phyloP scores from a whole-genome alignment of 2,329 filamentous ascomycete species.

The Samsoniella hepiali region DNA sequence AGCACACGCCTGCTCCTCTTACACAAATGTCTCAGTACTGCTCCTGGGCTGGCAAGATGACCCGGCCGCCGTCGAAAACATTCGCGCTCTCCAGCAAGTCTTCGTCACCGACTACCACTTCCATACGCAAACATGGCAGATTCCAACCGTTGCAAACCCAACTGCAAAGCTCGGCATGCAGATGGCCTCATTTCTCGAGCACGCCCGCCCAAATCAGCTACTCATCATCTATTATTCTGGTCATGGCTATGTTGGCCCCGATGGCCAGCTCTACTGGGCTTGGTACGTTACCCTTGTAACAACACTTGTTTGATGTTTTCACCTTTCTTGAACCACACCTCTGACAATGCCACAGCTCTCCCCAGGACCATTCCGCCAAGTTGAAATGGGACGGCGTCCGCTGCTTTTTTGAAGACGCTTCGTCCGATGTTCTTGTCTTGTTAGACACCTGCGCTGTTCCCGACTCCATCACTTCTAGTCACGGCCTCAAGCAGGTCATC shows the following conservation, averaged over 20 bases:
- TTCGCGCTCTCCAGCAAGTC: conserved; percentile 53
- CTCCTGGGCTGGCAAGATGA: conserved; percentile 63
- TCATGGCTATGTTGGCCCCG: conserved; percentile 54
- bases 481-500: conserved; percentile 60
- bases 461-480: conserved; percentile 49
- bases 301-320: background rate
- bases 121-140: conserved; percentile 57
- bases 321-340: conserved; percentile 22
- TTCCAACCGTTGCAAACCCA: conserved; percentile 57
- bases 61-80: conserved; percentile 48
- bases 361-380: conserved; percentile 54
- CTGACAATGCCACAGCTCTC: conserved; percentile 50
- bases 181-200: conserved; percentile 58
- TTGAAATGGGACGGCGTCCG: conserved; percentile 63
- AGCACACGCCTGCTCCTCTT: conserved; percentile 45
- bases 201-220: conserved; percentile 55
- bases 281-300: conserved; percentile 44
- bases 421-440: conserved; percentile 60
- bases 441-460: conserved; percentile 60
- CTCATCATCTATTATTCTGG: conserved; percentile 64
- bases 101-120: conserved; percentile 60
- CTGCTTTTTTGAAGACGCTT: conserved; percentile 59
- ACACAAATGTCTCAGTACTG: conserved; percentile 58
- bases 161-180: conserved; percentile 60
- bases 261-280: conserved; percentile 64